These are phyloP conservation scores for Plantago major DNA, from an alignment of 257 asterid genomes.

Conservation along the genomic window DNA sequence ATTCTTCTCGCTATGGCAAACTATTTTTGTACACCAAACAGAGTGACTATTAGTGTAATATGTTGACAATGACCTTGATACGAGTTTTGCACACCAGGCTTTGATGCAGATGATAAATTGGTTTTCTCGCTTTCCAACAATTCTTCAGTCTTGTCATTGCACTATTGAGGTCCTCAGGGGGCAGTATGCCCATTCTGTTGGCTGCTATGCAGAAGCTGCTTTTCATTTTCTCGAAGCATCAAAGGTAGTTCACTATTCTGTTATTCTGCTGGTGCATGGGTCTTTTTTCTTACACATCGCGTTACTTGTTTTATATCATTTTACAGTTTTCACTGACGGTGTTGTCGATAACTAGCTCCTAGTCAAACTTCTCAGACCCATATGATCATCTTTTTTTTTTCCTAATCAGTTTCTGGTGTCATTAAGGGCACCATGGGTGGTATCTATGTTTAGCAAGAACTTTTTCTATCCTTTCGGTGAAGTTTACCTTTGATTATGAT, in stretches of 20 bases:
- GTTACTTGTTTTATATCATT: no score
- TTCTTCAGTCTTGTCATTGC: slow-evolving; percentile 90
- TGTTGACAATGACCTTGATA: neutral
- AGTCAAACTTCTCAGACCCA: no score
- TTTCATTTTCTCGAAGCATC: slow-evolving; percentile 93
- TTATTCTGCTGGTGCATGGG: slow-evolving; percentile 16
- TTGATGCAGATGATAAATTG: slow-evolving; percentile 88
- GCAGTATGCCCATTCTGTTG: slow-evolving; percentile 88
- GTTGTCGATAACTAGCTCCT: no score
- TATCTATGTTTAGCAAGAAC: neutral
- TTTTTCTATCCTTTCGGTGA: neutral
- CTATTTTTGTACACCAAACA: no score
- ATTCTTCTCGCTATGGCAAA: no score
- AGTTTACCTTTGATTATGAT: slow-evolving; percentile 12
- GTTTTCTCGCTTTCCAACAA: slow-evolving; percentile 85
- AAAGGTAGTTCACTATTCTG: slow-evolving; percentile 38
- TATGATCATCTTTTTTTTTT: neutral
- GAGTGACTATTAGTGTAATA: no score
- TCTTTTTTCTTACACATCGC: neutral
- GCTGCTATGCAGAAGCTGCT: slow-evolving; percentile 77
- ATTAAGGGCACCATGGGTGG: slow-evolving; percentile 11
- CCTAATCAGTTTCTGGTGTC: neutral
- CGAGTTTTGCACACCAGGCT: slow-evolving; percentile 42
- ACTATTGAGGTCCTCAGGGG: slow-evolving; percentile 89
- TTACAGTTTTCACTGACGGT: no score